These are phyloP conservation scores for Oryza longistaminata DNA, from an alignment of 176 grass and related monocot species.

Conservation along the genomic window DNA sequence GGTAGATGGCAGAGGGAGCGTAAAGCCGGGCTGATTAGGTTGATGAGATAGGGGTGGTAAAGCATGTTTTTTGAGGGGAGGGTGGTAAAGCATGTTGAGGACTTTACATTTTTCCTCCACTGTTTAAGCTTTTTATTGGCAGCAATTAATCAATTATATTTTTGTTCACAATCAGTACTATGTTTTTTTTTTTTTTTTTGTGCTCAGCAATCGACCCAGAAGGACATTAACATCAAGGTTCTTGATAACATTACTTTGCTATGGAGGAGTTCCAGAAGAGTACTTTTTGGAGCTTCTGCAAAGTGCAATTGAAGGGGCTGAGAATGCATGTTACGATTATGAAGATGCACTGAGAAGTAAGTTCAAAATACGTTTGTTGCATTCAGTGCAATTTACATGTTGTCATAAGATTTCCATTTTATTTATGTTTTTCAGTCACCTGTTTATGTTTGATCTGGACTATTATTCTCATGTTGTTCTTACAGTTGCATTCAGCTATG, in stretches of 20 bases:
- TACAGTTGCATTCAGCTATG: slow-evolving; percentile 59
- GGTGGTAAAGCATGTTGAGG: neutral
- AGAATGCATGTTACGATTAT: slow-evolving; percentile 24
- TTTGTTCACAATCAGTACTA: neutral
- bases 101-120: neutral
- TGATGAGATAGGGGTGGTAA: neutral
- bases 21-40: neutral
- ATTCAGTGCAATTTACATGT: neutral
- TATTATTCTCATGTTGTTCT: slow-evolving; percentile 16
- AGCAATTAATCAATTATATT: neutral
- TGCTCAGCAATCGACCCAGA: slow-evolving; percentile 54
- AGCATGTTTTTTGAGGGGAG: neutral
- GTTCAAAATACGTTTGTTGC: slow-evolving; percentile 8
- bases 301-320: slow-evolving; percentile 43
- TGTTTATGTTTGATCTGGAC: neutral
- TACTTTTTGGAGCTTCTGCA: slow-evolving; percentile 67
- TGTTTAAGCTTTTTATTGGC: neutral
- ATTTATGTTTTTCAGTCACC: slow-evolving; percentile 8
- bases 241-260: slow-evolving; percentile 56
- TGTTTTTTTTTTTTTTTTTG: neutral
- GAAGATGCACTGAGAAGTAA: slow-evolving; percentile 48
- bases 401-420: neutral
- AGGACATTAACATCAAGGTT: slow-evolving; percentile 46
- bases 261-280: slow-evolving; percentile 58
- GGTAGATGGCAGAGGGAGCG: neutral